These are phyloP conservation scores for Crithidia thermophila DNA, from an alignment of 208 protist species.

Conservation along the genomic window DNA sequence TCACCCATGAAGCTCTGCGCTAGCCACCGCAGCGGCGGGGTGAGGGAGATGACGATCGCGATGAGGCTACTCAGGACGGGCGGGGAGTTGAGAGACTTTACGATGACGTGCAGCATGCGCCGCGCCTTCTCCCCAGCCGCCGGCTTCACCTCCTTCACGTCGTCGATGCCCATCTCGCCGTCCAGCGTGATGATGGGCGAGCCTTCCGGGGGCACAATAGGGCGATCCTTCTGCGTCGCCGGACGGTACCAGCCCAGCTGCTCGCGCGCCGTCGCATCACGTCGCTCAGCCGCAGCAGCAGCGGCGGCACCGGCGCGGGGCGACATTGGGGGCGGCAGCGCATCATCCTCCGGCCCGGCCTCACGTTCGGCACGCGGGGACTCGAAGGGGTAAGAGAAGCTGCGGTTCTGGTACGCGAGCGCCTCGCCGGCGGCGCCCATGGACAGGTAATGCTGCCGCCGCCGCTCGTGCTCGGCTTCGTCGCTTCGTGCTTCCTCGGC, in stretches of 20 bases:
- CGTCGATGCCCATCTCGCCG: constrained; percentile 9
- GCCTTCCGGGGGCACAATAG: constrained; percentile 20
- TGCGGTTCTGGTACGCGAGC: constrained; percentile 17
- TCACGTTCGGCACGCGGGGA: constrained; percentile 5
- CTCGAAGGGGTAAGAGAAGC: constrained; percentile 32
- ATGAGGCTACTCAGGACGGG: constrained; percentile 51
- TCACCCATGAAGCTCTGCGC: constrained; percentile 41
- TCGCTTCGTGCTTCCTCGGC: constrained; percentile 3
- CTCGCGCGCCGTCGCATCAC: constrained; percentile 33
- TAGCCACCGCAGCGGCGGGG: constrained; percentile 68
- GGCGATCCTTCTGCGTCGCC: constrained; percentile 21
- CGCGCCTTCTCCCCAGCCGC: background rate
- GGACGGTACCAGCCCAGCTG: constrained; percentile 52
- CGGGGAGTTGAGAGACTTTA: constrained; percentile 42
- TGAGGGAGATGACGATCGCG: constrained; percentile 63
- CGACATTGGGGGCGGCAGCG: background rate
- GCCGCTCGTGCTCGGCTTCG: background rate
- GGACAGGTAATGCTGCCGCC: constrained; percentile 5
- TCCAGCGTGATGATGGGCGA: constrained; percentile 15
- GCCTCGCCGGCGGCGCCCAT: constrained; percentile 4
- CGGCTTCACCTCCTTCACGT: constrained; percentile 1
- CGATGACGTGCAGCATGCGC: constrained; percentile 15
- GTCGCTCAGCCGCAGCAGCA: constrained; percentile 19
- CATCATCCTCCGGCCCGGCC: background rate
- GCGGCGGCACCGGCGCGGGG: no score